Evolutionary conservation across 2,329 filamentous ascomycete species (phyloP).

Genomic region (Exophiala aquamarina): DNA sequence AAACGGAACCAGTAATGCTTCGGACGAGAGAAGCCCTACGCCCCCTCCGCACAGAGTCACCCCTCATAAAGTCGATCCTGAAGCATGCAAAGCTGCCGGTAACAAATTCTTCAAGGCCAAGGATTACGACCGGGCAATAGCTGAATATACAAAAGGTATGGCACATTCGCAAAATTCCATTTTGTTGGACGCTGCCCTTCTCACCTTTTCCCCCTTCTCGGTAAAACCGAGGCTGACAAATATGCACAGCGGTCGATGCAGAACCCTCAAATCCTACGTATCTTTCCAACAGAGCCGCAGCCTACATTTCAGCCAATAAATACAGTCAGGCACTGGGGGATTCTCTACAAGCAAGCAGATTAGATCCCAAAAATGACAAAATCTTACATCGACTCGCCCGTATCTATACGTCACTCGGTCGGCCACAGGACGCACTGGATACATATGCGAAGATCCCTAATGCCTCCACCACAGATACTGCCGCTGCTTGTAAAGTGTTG

Average conservation of each 20-base stretch:
- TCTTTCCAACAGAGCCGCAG: slow-evolving; percentile 90
- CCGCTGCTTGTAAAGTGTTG: slow-evolving; percentile 67
- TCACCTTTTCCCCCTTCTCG: too few relatives aligned
- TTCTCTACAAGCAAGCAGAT: slow-evolving; percentile 74
- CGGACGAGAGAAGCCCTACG: slow-evolving; percentile 42
- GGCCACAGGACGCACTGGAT: slow-evolving; percentile 80
- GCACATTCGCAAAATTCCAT: too few relatives aligned
- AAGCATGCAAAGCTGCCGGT: slow-evolving; percentile 86
- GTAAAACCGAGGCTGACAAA: slow-evolving; percentile 21
- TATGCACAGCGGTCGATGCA: slow-evolving; percentile 72
- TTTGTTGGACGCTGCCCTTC: too few relatives aligned
- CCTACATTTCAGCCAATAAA: slow-evolving; percentile 83
- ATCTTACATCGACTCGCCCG: slow-evolving; percentile 84
- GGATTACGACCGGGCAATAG: slow-evolving; percentile 82
- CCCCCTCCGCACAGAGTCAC: slow-evolving; percentile 49
- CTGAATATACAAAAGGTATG: slow-evolving; percentile 91
- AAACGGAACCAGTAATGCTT: slow-evolving; percentile 32
- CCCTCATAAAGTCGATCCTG: slow-evolving; percentile 68
- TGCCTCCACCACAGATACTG: slow-evolving; percentile 81
- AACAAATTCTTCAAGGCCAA: slow-evolving; percentile 98
- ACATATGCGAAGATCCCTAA: slow-evolving; percentile 74
- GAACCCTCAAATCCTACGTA: slow-evolving; percentile 85
- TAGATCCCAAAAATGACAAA: slow-evolving; percentile 85
- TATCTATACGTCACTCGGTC: slow-evolving; percentile 83
- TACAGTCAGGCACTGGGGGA: slow-evolving; percentile 82